These are phyloP conservation scores for Metarhizium sp. DNA, from an alignment of 2,329 filamentous ascomycete genomes.

Conservation along the genomic window DNA sequence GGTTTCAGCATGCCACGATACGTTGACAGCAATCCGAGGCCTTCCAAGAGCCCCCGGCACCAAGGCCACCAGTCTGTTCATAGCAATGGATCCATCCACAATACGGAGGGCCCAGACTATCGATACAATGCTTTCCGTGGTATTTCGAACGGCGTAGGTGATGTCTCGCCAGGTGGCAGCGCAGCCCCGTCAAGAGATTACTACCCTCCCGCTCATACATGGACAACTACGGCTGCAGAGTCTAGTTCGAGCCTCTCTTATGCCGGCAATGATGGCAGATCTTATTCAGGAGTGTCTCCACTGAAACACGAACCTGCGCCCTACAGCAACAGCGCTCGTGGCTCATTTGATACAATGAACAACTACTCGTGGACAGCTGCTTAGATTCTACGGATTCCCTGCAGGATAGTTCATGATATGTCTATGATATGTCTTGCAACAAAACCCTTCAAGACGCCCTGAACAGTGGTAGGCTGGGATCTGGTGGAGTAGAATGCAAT, in stretches of 20 bases:
- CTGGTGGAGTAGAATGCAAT: background rate
- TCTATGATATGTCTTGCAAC: background rate
- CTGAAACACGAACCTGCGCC: constrained; percentile 27
- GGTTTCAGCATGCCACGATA: constrained; percentile 47
- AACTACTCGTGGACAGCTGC: constrained; percentile 51
- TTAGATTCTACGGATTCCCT: constrained; percentile 15
- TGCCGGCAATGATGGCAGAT: constrained; percentile 28
- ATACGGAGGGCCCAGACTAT: constrained; percentile 43
- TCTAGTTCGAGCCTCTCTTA: constrained; percentile 35
- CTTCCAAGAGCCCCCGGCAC: constrained; percentile 47
- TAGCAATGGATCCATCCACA: constrained; percentile 36
- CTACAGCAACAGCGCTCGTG: constrained; percentile 29
- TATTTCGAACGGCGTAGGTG: constrained; percentile 18
- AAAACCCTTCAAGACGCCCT: background rate
- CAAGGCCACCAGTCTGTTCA: constrained; percentile 44
- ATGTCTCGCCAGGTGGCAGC: constrained; percentile 21
- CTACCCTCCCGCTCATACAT: constrained; percentile 40
- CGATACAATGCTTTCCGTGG: constrained; percentile 40
- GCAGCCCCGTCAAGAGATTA: constrained; percentile 36
- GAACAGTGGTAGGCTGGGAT: background rate
- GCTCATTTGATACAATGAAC: constrained; percentile 40
- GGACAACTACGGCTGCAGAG: constrained; percentile 43
- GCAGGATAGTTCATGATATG: background rate
- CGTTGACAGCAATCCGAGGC: constrained; percentile 42
- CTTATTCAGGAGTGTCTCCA: constrained; percentile 16